These are phyloP conservation scores for Pseudofabraea citricarpa DNA, from an alignment of 2,329 filamentous ascomycete genomes.

Conservation along the genomic window DNA sequence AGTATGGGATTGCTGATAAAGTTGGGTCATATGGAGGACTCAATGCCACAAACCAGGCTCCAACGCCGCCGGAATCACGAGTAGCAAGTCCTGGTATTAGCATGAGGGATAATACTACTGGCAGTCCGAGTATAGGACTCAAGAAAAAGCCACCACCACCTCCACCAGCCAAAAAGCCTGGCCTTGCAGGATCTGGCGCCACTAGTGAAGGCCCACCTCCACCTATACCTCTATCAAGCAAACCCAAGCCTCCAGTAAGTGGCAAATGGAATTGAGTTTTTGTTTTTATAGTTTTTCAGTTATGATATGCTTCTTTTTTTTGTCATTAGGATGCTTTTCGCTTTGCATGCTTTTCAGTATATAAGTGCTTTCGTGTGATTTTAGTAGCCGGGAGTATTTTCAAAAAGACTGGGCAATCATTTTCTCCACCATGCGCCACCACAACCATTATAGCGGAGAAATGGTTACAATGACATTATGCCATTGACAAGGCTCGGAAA, in stretches of 20 bases:
- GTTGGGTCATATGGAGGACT: slow-evolving; percentile 16
- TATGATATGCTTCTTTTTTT: no score
- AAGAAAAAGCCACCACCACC: slow-evolving; percentile 32
- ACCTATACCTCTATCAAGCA: slow-evolving; percentile 25
- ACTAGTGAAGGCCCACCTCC: slow-evolving; percentile 13
- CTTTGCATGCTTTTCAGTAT: no score
- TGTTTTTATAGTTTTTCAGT: no score
- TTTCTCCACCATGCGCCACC: no score
- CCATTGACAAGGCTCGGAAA: no score
- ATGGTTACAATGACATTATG: no score
- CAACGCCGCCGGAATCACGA: slow-evolving; percentile 5
- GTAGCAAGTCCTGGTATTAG: slow-evolving; percentile 7
- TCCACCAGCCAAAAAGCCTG: slow-evolving; percentile 25
- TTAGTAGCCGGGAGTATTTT: no score
- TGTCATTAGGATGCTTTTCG: no score
- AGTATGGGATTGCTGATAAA: slow-evolving; percentile 28
- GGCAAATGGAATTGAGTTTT: slow-evolving; percentile 8
- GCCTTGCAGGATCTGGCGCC: slow-evolving; percentile 9
- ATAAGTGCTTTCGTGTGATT: no score
- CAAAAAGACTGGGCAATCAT: no score
- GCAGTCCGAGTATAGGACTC: slow-evolving; percentile 6
- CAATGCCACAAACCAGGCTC: slow-evolving; percentile 2
- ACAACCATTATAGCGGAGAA: no score
- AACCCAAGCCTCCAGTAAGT: slow-evolving; percentile 29
- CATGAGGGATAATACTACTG: slow-evolving; percentile 10